phyloP scores from a whole-genome alignment of 768 basidiomycete genomes.

The Auricularia sp. region DNA sequence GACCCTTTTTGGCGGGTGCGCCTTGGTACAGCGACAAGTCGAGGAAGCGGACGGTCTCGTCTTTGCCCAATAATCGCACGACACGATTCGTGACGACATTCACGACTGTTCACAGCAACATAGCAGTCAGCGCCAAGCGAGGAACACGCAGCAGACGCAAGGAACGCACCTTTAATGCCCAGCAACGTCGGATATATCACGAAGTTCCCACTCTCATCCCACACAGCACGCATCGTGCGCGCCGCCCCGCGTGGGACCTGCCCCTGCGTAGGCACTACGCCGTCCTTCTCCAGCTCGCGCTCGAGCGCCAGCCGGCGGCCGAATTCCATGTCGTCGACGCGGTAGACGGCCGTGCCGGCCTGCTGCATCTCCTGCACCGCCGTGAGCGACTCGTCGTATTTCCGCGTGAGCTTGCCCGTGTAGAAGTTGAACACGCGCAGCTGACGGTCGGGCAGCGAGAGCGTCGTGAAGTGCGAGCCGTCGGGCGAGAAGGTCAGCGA shows the following conservation, averaged over 20 bases:
- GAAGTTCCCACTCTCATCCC: conserved; percentile 97
- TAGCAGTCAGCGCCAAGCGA: conserved; percentile 1
- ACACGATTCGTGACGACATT: conserved; percentile 94
- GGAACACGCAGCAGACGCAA: neutral
- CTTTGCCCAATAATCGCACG: conserved; percentile 78
- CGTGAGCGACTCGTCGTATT: conserved; percentile 87
- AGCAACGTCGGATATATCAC: conserved; percentile 86
- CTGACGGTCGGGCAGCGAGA: conserved; percentile 88
- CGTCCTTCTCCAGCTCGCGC: conserved; percentile 63
- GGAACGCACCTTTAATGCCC: conserved; percentile 77
- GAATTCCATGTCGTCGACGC: conserved; percentile 98
- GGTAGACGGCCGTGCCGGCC: conserved; percentile 85
- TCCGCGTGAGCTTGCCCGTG: conserved; percentile 77
- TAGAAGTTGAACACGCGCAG: conserved; percentile 90
- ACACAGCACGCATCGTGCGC: conserved; percentile 76
- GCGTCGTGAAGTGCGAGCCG: conserved; percentile 81
- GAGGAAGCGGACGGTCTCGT: conserved; percentile 84
- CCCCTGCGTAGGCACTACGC: conserved; percentile 30
- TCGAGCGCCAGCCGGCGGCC: conserved; percentile 91
- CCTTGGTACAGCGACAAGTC: conserved; percentile 90
- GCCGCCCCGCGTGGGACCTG: conserved; percentile 42
- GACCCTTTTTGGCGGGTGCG: conserved; percentile 74
- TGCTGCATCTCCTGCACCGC: conserved; percentile 99
- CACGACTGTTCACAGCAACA: conserved; percentile 47
- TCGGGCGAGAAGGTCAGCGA: conserved; percentile 88